Evolutionary conservation across 768 basidiomycete species (phyloP).

Genomic region (Boletus tylopilopsis): DNA sequence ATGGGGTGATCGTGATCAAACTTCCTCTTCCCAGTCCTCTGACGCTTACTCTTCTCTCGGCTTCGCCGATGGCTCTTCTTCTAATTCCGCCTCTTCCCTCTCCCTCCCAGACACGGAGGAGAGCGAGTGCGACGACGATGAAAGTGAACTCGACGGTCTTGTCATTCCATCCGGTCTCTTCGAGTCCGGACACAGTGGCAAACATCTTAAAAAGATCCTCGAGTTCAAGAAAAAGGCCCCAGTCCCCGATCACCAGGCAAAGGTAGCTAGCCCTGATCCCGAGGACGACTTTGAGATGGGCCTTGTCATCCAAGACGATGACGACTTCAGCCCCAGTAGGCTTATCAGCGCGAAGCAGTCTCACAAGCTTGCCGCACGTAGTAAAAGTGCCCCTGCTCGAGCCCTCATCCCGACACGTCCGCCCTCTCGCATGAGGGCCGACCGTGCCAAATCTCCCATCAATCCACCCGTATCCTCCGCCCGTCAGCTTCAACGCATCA

Average conservation of each 20-base stretch:
- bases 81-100: slow-evolving; percentile 61
- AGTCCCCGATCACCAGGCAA: slow-evolving; percentile 51
- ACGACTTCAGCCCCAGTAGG: slow-evolving; percentile 76
- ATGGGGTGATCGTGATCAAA: slow-evolving; percentile 83
- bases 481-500: slow-evolving; percentile 64
- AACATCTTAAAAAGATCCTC: slow-evolving; percentile 46
- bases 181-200: slow-evolving; percentile 61
- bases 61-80: slow-evolving; percentile 69
- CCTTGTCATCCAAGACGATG: slow-evolving; percentile 78
- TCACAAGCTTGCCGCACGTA: slow-evolving; percentile 46
- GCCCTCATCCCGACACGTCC: slow-evolving; percentile 51
- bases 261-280: slow-evolving; percentile 54
- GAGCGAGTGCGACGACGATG: slow-evolving; percentile 63
- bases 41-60: slow-evolving; percentile 81
- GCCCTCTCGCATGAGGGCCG: slow-evolving; percentile 56
- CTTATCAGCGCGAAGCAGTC: slow-evolving; percentile 50
- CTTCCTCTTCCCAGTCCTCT: slow-evolving; percentile 82
- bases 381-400: slow-evolving; percentile 57
- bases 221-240: slow-evolving; percentile 54
- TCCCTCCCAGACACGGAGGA: slow-evolving; percentile 71
- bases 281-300: slow-evolving; percentile 88
- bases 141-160: slow-evolving; percentile 76
- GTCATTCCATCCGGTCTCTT: slow-evolving; percentile 75
- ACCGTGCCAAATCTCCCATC: slow-evolving; percentile 70
- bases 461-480: slow-evolving; percentile 68